Conservation (phyloP, 768 basidiomycete species). For the Kwoniella dendrophila region DNA sequence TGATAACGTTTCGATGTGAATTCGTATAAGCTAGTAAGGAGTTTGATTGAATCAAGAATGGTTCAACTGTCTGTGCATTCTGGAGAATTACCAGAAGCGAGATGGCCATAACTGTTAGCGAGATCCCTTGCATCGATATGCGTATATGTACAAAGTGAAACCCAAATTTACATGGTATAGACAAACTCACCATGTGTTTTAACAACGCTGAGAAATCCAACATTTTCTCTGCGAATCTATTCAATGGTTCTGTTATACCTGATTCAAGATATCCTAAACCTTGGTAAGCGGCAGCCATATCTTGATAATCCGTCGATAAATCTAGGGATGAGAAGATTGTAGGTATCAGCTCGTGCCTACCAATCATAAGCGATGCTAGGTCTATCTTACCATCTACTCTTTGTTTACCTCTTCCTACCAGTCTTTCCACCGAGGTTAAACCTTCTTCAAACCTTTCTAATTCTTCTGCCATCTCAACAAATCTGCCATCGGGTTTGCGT, state of each 20-base stretch:
- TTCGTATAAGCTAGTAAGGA: slow-evolving; percentile 91
- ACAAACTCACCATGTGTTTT: slow-evolving; percentile 74
- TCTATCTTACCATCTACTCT: slow-evolving; percentile 75
- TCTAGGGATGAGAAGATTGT: slow-evolving; percentile 62
- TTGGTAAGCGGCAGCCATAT: slow-evolving; percentile 92
- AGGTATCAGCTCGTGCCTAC: slow-evolving; percentile 2
- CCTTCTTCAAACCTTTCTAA: slow-evolving; percentile 98
- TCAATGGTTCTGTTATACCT: slow-evolving; percentile 95
- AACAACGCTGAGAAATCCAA: slow-evolving; percentile 90
- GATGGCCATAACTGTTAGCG: neutral
- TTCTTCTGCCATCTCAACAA: slow-evolving; percentile 83
- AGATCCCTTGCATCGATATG: neutral
- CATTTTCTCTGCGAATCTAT: slow-evolving; percentile 93
- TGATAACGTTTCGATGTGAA: slow-evolving; percentile 89
- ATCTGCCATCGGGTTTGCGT: slow-evolving; percentile 95
- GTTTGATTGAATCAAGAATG: slow-evolving; percentile 85
- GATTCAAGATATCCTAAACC: slow-evolving; percentile 97
- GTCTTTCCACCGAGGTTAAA: slow-evolving; percentile 74
- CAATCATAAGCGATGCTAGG: neutral
- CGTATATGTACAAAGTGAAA: no score
- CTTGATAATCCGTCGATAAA: slow-evolving; percentile 95
- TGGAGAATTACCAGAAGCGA: slow-evolving; percentile 49
- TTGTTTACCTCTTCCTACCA: slow-evolving; percentile 74
- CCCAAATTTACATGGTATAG: no score
- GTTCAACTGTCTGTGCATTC: slow-evolving; percentile 89